These are phyloP conservation scores for Spirogloea muscicola DNA, from an alignment of 139 green algal genomes.

Conservation along the genomic window DNA sequence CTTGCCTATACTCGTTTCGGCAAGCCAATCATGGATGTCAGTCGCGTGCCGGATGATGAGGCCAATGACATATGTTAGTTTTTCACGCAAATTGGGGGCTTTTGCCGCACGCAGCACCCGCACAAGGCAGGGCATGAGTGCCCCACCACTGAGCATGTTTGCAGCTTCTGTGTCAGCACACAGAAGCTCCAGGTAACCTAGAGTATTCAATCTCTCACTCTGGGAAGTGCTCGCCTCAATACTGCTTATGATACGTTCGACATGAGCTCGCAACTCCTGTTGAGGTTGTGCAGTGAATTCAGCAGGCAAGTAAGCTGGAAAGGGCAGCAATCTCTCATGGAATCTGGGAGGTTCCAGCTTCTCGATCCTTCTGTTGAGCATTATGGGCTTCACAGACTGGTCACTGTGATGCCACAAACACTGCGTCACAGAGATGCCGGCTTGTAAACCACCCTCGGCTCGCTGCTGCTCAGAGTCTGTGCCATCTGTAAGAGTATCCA, in stretches of 20 bases:
- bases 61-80: slow-evolving; percentile 57
- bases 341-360: slow-evolving; percentile 61
- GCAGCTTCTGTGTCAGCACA: slow-evolving; percentile 67
- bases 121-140: slow-evolving; percentile 71
- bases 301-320: no score
- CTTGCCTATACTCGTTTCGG: slow-evolving; percentile 57
- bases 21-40: slow-evolving; percentile 71
- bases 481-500: no score
- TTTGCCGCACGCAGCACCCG: slow-evolving; percentile 53
- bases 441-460: no score
- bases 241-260: no score
- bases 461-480: no score
- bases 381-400: slow-evolving; percentile 80
- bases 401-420: slow-evolving; percentile 81
- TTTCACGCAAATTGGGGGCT: slow-evolving; percentile 59
- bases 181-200: slow-evolving; percentile 87
- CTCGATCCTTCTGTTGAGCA: slow-evolving; percentile 82
- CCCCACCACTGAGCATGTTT: slow-evolving; percentile 84
- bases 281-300: no score
- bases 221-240: no score
- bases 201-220: slow-evolving; percentile 71
- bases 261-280: no score
- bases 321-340: no score
- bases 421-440: no score
- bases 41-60: slow-evolving; percentile 87